phyloP scores from a whole-genome alignment of 768 basidiomycete genomes.

The Pleurotus platypus region DNA sequence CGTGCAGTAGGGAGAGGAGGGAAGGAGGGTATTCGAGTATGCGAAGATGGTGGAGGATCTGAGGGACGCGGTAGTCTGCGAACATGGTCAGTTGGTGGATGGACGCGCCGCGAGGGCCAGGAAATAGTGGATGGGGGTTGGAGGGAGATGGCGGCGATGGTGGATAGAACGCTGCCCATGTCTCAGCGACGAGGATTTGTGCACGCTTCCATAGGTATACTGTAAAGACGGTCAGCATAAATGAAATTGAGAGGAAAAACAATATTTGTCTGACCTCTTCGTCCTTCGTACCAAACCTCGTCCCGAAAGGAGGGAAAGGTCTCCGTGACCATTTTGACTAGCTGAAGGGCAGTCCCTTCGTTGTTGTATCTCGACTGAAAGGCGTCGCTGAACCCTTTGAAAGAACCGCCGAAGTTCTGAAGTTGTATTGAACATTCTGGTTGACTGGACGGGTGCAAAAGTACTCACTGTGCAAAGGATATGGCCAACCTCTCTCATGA shows the following conservation, averaged over 20 bases:
- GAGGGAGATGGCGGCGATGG: slow-evolving; percentile 29
- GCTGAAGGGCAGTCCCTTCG: slow-evolving; percentile 64
- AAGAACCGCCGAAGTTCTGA: slow-evolving; percentile 73
- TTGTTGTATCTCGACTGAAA: slow-evolving; percentile 52
- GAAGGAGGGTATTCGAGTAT: slow-evolving; percentile 69
- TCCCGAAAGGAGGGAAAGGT: slow-evolving; percentile 78
- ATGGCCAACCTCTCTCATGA: slow-evolving; percentile 76
- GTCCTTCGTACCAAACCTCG: slow-evolving; percentile 53
- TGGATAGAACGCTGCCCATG: slow-evolving; percentile 90
- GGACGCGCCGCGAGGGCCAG: slow-evolving; percentile 46
- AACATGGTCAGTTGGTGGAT: slow-evolving; percentile 88
- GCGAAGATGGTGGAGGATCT: slow-evolving; percentile 80
- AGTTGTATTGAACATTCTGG: slow-evolving; percentile 23
- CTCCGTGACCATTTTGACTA: slow-evolving; percentile 68
- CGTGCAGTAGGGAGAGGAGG: slow-evolving; percentile 48
- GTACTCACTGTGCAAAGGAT: slow-evolving; percentile 64
- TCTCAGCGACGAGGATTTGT: slow-evolving; percentile 88
- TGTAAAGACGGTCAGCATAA: slow-evolving; percentile 20
- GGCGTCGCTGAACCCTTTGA: slow-evolving; percentile 56
- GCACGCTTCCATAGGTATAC: slow-evolving; percentile 89
- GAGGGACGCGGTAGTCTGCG: slow-evolving; percentile 89
- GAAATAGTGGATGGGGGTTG: slow-evolving; percentile 69
- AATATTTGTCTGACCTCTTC: slow-evolving; percentile 42
- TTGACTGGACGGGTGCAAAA: slow-evolving; percentile 38
- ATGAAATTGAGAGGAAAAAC: background rate